Evolutionary conservation across 2,329 filamentous ascomycete genomes (phyloP), one percentile per base, ranked within the genome.

Genomic region (Alternaria arbusti): DNA sequence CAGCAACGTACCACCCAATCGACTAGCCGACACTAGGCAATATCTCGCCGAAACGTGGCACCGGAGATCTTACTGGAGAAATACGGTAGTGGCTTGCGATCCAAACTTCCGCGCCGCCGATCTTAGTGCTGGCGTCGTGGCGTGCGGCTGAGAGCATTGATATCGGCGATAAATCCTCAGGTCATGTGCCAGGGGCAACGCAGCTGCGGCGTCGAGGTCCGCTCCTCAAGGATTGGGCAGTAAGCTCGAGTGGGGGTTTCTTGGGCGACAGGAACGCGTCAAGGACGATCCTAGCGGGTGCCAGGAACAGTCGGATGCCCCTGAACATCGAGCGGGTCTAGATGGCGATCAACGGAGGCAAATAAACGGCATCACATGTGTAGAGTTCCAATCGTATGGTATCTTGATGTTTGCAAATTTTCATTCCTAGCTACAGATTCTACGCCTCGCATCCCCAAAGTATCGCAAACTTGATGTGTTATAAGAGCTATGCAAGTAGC

Each of bases 381-480:
- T 36, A 15, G 11, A n/a, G 23, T 22, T 17, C 15, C 6, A 12
- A 23, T 5, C 40, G 11, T 28, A 32, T 17, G 10, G 40, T n/a
- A 26, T 44, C 32, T 51, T 51, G 30, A 26, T 61, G 30, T 44
- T 54, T 54, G 22, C 23, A 54, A 54, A 26, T 43, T 54, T 57
- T 45, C 52, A 61, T 61, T 57, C 55, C 20, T 51, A 61, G 45
- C 54, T 57, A 61, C 46, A 57, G 20, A 40, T 44, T 36, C 20
- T 25, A 57, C 46, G 32, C 54, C 46, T 26, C 17, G 57, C 57
- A 20, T 25, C 25, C 32, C 50, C 54, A n/a, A 30, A 45, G 4
- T 50, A 46, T 32, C 26, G 52, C 52, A 57, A 57, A 45, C 32
- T 49, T 51, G 46, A 28, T 45, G 36, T 57, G 22, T 56, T 54